Evolutionary conservation across 2,329 filamentous ascomycete species (phyloP).

Genomic region (Madurella mycetomatis): DNA sequence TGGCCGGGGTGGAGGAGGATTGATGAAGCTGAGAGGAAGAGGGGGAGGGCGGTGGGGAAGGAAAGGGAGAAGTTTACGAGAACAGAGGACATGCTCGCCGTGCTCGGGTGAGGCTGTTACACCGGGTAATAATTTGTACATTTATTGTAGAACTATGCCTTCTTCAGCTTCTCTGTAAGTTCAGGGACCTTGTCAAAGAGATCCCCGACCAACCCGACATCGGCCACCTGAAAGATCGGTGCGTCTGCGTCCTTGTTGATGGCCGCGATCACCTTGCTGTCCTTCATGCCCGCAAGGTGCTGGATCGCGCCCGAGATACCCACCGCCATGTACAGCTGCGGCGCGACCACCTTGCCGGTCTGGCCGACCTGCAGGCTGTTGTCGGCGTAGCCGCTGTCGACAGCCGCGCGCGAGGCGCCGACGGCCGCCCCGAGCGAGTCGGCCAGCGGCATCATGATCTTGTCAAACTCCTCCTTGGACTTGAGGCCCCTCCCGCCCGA

Average conservation of each 20-base stretch:
- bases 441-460: constrained; percentile 83
- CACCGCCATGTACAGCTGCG: constrained; percentile 89
- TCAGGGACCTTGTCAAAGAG: constrained; percentile 94
- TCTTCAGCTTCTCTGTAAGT: constrained; percentile 90
- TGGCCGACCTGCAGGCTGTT: constrained; percentile 98
- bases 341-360: constrained; percentile 97
- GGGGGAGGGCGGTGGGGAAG: constrained; percentile 66
- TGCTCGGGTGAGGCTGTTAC: constrained; percentile 35
- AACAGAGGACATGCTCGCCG: constrained; percentile 54
- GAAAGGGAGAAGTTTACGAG: constrained; percentile 66
- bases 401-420: constrained; percentile 88
- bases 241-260: constrained; percentile 98
- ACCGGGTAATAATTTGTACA: constrained; percentile 10
- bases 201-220: constrained; percentile 92
- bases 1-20: constrained; percentile 87
- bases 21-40: constrained; percentile 68
- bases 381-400: constrained; percentile 96
- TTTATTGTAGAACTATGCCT: constrained; percentile 23
- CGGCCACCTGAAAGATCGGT: constrained; percentile 96
- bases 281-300: constrained; percentile 98
- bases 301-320: constrained; percentile 97
- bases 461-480: constrained; percentile 97
- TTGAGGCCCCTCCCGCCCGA: constrained; percentile 92
- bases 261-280: constrained; percentile 97
- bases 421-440: constrained; percentile 94